phyloP scores from a whole-genome alignment of 1,139 yeast genomes.

The Yamadazyma pseudoaaseri region DNA sequence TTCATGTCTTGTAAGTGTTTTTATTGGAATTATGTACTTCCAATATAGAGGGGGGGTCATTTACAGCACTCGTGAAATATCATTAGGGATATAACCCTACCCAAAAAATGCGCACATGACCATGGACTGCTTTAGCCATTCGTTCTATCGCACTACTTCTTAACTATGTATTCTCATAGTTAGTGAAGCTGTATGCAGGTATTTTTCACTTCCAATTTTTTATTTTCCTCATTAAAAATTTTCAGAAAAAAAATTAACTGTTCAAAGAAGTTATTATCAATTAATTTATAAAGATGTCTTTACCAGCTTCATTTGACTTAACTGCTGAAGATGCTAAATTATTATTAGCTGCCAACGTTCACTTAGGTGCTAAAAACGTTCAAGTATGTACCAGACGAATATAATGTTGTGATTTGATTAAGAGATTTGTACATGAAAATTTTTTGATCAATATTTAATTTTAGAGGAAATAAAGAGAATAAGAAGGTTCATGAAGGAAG shows the following conservation, averaged over 20 bases:
- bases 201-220: conserved; percentile 1
- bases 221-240: conserved; percentile 14
- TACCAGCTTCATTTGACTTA: conserved; percentile 86
- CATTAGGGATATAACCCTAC: conserved; percentile 3
- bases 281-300: conserved; percentile 54
- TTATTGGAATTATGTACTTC: too few relatives aligned
- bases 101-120: conserved; percentile 1
- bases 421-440: background rate
- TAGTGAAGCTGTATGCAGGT: conserved; percentile 1
- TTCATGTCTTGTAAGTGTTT: too few relatives aligned
- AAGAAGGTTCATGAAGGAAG: too few relatives aligned
- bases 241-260: conserved; percentile 10
- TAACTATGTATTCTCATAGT: background rate
- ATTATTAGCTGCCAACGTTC: conserved; percentile 99
- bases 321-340: conserved; percentile 99
- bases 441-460: background rate
- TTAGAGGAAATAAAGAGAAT: too few relatives aligned
- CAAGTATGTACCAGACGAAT: conserved; percentile 61
- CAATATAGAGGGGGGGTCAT: too few relatives aligned
- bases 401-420: too few relatives aligned
- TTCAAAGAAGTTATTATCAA: conserved; percentile 7
- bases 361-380: conserved; percentile 99
- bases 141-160: background rate
- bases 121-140: conserved; percentile 1
- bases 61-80: too few relatives aligned